Percentiles rank a stretch among this genome's conserved stretches.
Evolutionary conservation across 2,329 filamentous ascomycete genomes (phyloP).

Genomic region (Xylaria sp.): DNA sequence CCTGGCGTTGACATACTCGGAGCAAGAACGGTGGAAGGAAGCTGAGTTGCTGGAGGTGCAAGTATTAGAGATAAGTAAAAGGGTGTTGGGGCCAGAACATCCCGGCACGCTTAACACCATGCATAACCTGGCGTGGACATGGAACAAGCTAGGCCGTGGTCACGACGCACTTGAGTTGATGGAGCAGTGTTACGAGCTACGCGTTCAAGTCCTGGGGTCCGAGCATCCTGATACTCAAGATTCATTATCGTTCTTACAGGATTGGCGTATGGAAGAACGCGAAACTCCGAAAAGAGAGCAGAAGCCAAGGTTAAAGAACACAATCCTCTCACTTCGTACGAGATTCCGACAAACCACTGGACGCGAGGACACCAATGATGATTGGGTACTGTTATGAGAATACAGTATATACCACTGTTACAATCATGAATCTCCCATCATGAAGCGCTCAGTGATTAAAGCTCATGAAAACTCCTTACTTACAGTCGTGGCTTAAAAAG

Average conservation of each 20-base stretch:
- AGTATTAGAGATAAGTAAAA: not conserved
- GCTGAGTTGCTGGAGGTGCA: constrained; percentile 1
- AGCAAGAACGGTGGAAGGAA: not conserved
- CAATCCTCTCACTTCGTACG: not conserved
- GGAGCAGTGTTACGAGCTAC: not conserved
- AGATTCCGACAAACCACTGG: not conserved
- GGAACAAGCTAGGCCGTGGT: constrained; percentile 5
- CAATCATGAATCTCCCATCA: not conserved
- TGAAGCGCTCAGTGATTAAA: not conserved
- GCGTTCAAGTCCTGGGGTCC: not conserved
- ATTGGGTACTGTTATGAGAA: not conserved
- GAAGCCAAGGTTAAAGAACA: not conserved
- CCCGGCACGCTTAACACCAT: not conserved
- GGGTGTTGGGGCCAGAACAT: not conserved
- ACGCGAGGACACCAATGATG: not conserved
- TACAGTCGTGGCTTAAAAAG: no score
- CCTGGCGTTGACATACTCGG: not conserved
- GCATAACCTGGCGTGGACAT: not conserved
- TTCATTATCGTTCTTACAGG: not conserved
- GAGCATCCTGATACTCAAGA: constrained; percentile 11
- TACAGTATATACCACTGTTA: not conserved
- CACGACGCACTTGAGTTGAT: constrained; percentile 10
- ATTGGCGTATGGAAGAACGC: not conserved
- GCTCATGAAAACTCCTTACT: no score
- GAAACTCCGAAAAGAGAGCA: not conserved